Conservation (phyloP, 1,284 basidiomycete genomes). For the Ceratobasidium papillatum region DNA sequence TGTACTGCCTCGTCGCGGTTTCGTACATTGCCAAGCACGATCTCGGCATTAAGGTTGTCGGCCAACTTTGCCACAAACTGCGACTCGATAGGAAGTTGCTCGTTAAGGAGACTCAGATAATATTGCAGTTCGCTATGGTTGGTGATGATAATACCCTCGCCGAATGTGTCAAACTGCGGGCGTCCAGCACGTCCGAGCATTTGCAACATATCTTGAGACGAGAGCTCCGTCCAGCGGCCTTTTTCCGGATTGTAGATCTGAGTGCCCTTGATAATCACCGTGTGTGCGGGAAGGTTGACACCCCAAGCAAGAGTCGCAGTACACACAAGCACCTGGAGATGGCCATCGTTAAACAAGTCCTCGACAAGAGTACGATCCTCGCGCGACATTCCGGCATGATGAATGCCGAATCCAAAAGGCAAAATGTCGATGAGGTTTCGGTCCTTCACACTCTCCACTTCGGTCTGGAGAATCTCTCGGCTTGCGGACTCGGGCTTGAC, state of each 20-base stretch:
- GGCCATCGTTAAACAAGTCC: constrained; percentile 92
- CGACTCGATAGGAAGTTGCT: constrained; percentile 96
- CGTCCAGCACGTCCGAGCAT: constrained; percentile 99
- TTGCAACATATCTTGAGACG: constrained; percentile 96
- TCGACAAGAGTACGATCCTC: constrained; percentile 94
- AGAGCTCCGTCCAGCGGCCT: constrained; percentile 96
- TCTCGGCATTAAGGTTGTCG: constrained; percentile 97
- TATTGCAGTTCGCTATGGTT: constrained; percentile 98
- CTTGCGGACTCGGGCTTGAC: constrained; percentile 91
- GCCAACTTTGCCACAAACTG: constrained; percentile 94
- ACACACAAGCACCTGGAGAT: constrained; percentile 94
- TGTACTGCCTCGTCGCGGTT: constrained; percentile 98
- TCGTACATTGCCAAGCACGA: constrained; percentile 93
- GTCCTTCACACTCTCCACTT: constrained; percentile 87
- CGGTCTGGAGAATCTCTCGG: constrained; percentile 86
- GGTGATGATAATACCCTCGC: constrained; percentile 99
- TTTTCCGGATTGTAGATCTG: constrained; percentile 99
- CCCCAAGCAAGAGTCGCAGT: constrained; percentile 99
- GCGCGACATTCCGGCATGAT: constrained; percentile 98
- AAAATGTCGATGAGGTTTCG: constrained; percentile 87
- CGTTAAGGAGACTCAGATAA: constrained; percentile 92
- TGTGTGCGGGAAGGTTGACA: constrained; percentile 97
- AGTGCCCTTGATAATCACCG: constrained; percentile 99
- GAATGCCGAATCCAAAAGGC: constrained; percentile 97
- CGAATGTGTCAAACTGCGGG: constrained; percentile 97